phyloP scores from a whole-genome alignment of 1,284 basidiomycete genomes.

The Tylopilus sp. region DNA sequence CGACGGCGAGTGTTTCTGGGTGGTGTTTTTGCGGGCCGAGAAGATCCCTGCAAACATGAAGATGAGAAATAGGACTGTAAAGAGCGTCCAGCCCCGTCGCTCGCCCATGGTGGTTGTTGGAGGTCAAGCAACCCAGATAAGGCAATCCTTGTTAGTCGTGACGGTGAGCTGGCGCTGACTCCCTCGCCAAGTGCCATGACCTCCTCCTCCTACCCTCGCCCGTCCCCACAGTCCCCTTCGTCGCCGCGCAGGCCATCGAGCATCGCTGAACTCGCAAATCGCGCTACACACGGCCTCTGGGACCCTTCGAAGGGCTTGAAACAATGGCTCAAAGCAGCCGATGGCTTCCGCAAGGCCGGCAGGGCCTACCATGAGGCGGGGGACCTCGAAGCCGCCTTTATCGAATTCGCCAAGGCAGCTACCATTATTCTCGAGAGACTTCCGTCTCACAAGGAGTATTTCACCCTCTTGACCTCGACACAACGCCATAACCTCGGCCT shows the following conservation, averaged over 20 bases:
- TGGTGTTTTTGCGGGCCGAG: constrained; percentile 35
- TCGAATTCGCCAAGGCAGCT: constrained; percentile 40
- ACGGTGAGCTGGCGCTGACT: constrained; percentile 17
- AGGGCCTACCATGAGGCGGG: constrained; percentile 23
- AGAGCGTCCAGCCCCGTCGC: constrained; percentile 42
- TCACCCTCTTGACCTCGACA: constrained; percentile 30
- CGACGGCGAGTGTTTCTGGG: constrained; percentile 12
- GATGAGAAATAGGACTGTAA: constrained; percentile 44
- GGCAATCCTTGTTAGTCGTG: constrained; percentile 17
- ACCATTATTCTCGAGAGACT: constrained; percentile 43
- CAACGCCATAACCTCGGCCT: constrained; percentile 39
- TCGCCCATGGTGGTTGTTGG: constrained; percentile 6
- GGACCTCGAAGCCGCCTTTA: constrained; percentile 36
- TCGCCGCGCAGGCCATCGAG: constrained; percentile 30
- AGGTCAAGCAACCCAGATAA: constrained; percentile 14
- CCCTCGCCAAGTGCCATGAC: constrained; percentile 24
- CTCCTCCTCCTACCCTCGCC: constrained; percentile 25
- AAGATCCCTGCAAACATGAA: constrained; percentile 59
- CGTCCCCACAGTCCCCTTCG: constrained; percentile 21
- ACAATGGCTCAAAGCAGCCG: constrained; percentile 36
- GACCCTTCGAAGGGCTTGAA: constrained; percentile 37
- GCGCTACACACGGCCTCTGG: constrained; percentile 32
- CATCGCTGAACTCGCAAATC: constrained; percentile 38
- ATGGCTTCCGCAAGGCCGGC: constrained; percentile 35
- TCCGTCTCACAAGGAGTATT: constrained; percentile 39